Base-by-base conservation (phyloP, 768 basidiomycete genomes). In the Mrakia gelida region DNA sequence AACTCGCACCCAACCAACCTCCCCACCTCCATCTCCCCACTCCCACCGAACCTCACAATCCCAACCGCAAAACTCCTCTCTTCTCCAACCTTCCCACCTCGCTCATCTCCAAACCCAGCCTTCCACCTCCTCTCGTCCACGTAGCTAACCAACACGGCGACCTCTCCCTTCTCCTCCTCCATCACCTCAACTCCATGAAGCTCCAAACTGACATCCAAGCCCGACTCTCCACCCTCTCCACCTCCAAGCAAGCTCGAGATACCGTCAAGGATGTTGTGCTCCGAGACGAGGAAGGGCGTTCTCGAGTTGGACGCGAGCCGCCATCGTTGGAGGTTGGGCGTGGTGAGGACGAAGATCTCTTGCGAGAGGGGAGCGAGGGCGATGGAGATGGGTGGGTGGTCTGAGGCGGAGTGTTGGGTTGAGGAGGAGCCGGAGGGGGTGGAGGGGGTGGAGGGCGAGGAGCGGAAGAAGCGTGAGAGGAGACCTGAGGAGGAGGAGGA, bases 61-160 rank as follows among this genome's bases (percentile, higher is more conserved):
- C 82, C 82, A 74, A 83, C 81, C 3, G 83, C 81, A 21, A 79
- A 70, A n/a, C 79, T 80, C 15, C 70, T 41, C n/a, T 71, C 65
- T 38, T 80, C 72, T 6, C 80, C 80, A 28, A 82, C 80, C 43
- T 80, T 73, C 23, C 62, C 21, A 68, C 79, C 62, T 52, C 73
- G 1, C 28, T 34, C 30, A 79, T 80, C 38, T 73, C 76, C 75
- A 32, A 78, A 65, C 21, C 73, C 52, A 70, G 41, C 34, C 67
- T 70, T 70, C 67, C 67, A 70, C 26, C 67, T 34, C 26, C 73
- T 62, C 8, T 71, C 72, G 7, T 76, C 75, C 13, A 79, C 79
- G 59, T 81, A 83, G 0, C 82, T 81, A 45, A 84, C 80, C 41
- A 85, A 81, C 0, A 83, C 80, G 0, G 81, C 84, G 4, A 85